Percentiles rank a stretch among this genome's conserved stretches.
phyloP scores from a whole-genome alignment of 306 rosid species.

The Boehmeria nivea region DNA sequence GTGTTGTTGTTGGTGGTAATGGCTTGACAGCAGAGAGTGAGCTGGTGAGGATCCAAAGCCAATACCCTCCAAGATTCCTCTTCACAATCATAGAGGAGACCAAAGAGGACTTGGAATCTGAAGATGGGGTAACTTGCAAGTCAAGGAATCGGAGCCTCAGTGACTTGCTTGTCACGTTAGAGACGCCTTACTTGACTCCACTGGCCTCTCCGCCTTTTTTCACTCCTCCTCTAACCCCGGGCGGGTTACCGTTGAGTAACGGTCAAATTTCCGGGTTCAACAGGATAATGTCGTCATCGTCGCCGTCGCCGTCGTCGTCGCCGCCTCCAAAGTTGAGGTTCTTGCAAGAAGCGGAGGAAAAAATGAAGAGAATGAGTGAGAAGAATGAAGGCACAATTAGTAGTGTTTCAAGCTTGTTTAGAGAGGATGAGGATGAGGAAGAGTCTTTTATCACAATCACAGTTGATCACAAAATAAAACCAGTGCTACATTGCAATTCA shows the following conservation, averaged over 20 bases:
- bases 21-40: slow-evolving; percentile 56
- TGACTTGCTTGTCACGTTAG: too few relatives aligned
- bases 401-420: slow-evolving; percentile 19
- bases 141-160: slow-evolving; percentile 65
- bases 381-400: slow-evolving; percentile 33
- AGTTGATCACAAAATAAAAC: slow-evolving; percentile 62
- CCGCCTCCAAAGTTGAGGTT: slow-evolving; percentile 97
- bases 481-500: slow-evolving; percentile 47
- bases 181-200: slow-evolving; percentile 89
- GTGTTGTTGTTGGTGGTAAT: slow-evolving; percentile 64
- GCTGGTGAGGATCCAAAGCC: slow-evolving; percentile 55
- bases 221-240: slow-evolving; percentile 85
- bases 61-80: slow-evolving; percentile 74
- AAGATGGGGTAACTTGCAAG: slow-evolving; percentile 52
- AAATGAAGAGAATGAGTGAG: slow-evolving; percentile 52
- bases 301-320: slow-evolving; percentile 74
- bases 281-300: slow-evolving; percentile 31
- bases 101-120: slow-evolving; percentile 87
- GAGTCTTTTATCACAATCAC: slow-evolving; percentile 54
- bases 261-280: slow-evolving; percentile 16
- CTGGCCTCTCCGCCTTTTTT: slow-evolving; percentile 67
- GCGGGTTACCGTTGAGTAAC: too few relatives aligned
- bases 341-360: slow-evolving; percentile 90
- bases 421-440: slow-evolving; percentile 50
- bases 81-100: slow-evolving; percentile 96